These are phyloP conservation scores for Trichophyton mentagrophytes DNA, from an alignment of 2,329 filamentous ascomycete genomes.

Conservation along the genomic window DNA sequence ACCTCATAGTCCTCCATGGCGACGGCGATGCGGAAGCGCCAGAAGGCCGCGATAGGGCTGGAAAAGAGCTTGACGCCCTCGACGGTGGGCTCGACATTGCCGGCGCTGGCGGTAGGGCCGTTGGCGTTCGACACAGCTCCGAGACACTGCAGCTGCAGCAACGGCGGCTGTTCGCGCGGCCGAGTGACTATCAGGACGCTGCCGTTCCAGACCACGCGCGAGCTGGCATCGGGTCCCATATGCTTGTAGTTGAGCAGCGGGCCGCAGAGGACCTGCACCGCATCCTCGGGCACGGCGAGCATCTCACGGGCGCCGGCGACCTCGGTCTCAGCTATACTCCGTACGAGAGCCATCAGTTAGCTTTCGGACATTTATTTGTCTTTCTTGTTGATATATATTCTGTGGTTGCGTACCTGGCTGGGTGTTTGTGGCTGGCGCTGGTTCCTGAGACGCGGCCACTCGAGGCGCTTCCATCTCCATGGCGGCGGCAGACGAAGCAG, in stretches of 20 bases:
- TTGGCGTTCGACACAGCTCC: conserved; percentile 19
- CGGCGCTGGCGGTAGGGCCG: conserved; percentile 11
- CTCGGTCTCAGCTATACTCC: not conserved
- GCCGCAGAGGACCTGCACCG: conserved; percentile 31
- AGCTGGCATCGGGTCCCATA: conserved; percentile 26
- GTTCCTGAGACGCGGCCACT: not conserved
- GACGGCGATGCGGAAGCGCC: conserved; percentile 45
- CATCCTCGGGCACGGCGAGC: not conserved
- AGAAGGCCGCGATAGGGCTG: conserved; percentile 46
- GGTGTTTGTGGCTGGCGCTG: not conserved
- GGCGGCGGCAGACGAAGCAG: not conserved
- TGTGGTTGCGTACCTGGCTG: not conserved
- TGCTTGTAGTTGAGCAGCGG: conserved; percentile 39
- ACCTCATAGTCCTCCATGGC: conserved; percentile 61
- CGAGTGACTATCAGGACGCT: conserved; percentile 73
- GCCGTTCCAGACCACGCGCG: conserved; percentile 53
- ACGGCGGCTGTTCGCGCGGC: conserved; percentile 51
- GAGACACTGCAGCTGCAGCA: conserved; percentile 39
- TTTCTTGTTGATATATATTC: not conserved
- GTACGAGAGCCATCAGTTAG: not conserved
- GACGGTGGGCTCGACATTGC: conserved; percentile 19
- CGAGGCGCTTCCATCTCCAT: not conserved
- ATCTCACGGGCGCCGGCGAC: not conserved
- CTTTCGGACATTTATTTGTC: no score
- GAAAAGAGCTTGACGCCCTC: conserved; percentile 47